A percentile compares a stretch with the other conserved stretches of the same genome.
Evolutionary conservation across 768 basidiomycete genomes (phyloP).

Genomic region (Xanthoconium purpureum): DNA sequence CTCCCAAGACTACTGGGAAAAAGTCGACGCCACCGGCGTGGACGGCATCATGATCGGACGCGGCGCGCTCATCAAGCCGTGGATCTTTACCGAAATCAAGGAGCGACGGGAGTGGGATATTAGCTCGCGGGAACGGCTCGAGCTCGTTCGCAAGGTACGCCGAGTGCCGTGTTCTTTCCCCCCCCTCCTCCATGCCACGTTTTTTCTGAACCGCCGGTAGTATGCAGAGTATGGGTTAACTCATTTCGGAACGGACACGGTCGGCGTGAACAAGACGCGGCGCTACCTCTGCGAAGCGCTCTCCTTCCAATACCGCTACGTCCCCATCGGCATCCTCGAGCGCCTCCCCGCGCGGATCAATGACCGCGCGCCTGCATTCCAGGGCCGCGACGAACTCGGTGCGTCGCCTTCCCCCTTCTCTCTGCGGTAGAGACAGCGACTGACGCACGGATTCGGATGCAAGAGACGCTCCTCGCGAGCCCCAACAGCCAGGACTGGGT

Average conservation of each 20-base stretch:
- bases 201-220: constrained; percentile 36
- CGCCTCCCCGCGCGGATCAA: constrained; percentile 77
- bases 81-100: constrained; percentile 95
- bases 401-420: too few relatives aligned
- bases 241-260: constrained; percentile 84
- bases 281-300: constrained; percentile 94
- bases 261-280: constrained; percentile 86
- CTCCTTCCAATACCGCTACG: constrained; percentile 94
- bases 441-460: constrained; percentile 2
- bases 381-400: constrained; percentile 88
- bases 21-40: constrained; percentile 75
- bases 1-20: constrained; percentile 74
- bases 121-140: constrained; percentile 77
- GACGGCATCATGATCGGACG: constrained; percentile 96
- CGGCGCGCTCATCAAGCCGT: constrained; percentile 94
- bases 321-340: constrained; percentile 92
- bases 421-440: too few relatives aligned
- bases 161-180: background rate
- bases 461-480: constrained; percentile 86
- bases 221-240: constrained; percentile 84
- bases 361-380: constrained; percentile 85
- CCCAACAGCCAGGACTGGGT: constrained; percentile 84
- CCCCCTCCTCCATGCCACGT: background rate
- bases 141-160: constrained; percentile 69
- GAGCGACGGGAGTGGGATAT: constrained; percentile 94